Percentiles rank a stretch among this genome's conserved stretches.
Conservation (phyloP, 2,329 filamentous ascomycete species). For the Fusarium secorum region DNA sequence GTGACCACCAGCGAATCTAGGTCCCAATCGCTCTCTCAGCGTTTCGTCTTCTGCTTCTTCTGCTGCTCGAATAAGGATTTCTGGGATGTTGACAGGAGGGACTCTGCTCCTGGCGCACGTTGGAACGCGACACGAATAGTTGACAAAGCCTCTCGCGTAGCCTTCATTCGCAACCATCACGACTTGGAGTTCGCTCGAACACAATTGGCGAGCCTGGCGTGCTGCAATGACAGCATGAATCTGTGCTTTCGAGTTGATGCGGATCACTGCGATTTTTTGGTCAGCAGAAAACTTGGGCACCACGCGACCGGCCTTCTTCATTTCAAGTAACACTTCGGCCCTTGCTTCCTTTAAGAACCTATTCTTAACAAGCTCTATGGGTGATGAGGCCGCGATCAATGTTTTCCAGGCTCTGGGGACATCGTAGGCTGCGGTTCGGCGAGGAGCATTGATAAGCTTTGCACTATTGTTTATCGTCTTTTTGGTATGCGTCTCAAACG, state of each 20-base stretch:
- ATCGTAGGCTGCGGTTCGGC: conserved; percentile 67
- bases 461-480: conserved; percentile 70
- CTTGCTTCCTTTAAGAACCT: conserved; percentile 60
- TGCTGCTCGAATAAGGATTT: conserved; percentile 62
- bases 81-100: conserved; percentile 69
- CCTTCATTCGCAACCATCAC: conserved; percentile 73
- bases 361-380: conserved; percentile 60
- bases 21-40: conserved; percentile 60
- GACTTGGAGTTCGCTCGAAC: conserved; percentile 66
- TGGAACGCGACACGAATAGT: conserved; percentile 72
- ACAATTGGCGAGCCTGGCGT: conserved; percentile 69
- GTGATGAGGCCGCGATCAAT: conserved; percentile 58
- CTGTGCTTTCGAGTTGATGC: conserved; percentile 67
- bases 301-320: conserved; percentile 67
- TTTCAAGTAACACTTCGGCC: conserved; percentile 65
- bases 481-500: conserved; percentile 68
- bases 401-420: conserved; percentile 68
- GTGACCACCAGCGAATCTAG: conserved; percentile 71
- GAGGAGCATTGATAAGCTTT: conserved; percentile 69
- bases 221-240: conserved; percentile 74
- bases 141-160: conserved; percentile 68
- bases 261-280: conserved; percentile 67
- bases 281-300: conserved; percentile 71
- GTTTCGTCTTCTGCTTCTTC: conserved; percentile 50
- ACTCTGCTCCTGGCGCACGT: conserved; percentile 61